Percentiles rank a stretch among this genome's conserved stretches.
Conservation (phyloP, 2,329 filamentous ascomycete genomes). For the Pseudogymnoascus sp. region DNA sequence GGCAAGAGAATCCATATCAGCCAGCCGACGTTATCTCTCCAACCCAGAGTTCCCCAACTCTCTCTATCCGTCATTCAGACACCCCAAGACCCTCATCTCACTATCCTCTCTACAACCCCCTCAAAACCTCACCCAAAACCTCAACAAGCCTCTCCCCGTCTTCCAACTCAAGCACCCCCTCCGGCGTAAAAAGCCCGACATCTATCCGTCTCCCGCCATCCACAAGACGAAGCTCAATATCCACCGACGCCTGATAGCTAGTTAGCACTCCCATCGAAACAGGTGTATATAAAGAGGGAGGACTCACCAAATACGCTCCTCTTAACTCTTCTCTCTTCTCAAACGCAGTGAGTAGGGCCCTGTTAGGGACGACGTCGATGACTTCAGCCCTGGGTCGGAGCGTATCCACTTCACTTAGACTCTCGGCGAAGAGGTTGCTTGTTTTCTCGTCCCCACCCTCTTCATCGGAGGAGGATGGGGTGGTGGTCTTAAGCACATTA, state of each 20-base stretch:
- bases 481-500: constrained; percentile 60
- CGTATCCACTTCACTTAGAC: background rate
- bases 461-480: background rate
- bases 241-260: constrained; percentile 25
- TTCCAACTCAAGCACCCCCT: constrained; percentile 20
- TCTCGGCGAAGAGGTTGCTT: background rate
- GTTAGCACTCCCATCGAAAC: constrained; percentile 16
- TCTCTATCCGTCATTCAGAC: background rate
- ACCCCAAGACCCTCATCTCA: background rate
- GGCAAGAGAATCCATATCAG: background rate
- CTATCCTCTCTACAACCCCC: background rate
- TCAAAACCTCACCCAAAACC: background rate
- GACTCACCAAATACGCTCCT: constrained; percentile 14
- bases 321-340: background rate
- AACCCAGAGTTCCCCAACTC: background rate
- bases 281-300: background rate
- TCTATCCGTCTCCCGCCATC: constrained; percentile 21
- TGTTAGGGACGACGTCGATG: background rate
- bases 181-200: constrained; percentile 28
- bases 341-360: background rate
- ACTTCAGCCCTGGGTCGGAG: background rate
- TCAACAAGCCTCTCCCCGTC: constrained; percentile 21
- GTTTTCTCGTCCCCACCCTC: background rate
- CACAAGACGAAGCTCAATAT: constrained; percentile 28
- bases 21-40: background rate